Base-by-base conservation (phyloP, 495 filamentous ascomycete genomes). In the Trichoderma parareesei region DNA sequence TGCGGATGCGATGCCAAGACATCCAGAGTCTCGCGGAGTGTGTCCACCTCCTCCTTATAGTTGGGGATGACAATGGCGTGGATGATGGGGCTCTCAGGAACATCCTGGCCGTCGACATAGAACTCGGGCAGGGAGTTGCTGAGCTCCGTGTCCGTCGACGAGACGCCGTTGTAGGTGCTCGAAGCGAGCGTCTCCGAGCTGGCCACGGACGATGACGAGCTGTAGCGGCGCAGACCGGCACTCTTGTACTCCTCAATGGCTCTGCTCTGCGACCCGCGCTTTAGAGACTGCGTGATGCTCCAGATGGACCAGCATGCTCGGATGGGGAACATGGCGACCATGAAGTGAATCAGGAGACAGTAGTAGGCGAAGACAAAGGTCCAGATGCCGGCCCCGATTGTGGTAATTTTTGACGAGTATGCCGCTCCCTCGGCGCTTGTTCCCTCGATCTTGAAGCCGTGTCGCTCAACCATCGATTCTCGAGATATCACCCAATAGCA, bases 51-150 rank as follows among this genome's bases (percentile, higher is more conserved):
- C 68, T 90, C 87, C 66, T 85, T 86, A 73, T 90, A 90, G 68
- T 88, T 88, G 14, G 87, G 87, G 10, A 90, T 74, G 66, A 90
- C 78, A 62, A 90, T 87, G 2, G 85, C 85, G 64, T 88, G 84
- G 14, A 88, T 73, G 27, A 87, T 67, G 5, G 43, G 43, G 46
- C 70, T 73, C 55, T 81, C 75, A 35, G 74, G 70, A 0, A 72
- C 71, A 18, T 69, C 73, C 48, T 81, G 75, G 37, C 42, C 65
- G 46, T 80, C 79, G 63, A 67, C 67, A 43, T 70, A 74, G n/a
- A 9, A 14, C 27, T 63, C 43, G 61, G 61, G 33, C 53, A 81
- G 78, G 9, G 75, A 66, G 63, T 80, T 79, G 59, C 75, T 79
- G 43, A 75, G 73, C 67, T 82, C 79, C 73, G 78, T 81, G 72